phyloP scores from a whole-genome alignment of 805 yeast genomes.

The Candida mattraensis region DNA sequence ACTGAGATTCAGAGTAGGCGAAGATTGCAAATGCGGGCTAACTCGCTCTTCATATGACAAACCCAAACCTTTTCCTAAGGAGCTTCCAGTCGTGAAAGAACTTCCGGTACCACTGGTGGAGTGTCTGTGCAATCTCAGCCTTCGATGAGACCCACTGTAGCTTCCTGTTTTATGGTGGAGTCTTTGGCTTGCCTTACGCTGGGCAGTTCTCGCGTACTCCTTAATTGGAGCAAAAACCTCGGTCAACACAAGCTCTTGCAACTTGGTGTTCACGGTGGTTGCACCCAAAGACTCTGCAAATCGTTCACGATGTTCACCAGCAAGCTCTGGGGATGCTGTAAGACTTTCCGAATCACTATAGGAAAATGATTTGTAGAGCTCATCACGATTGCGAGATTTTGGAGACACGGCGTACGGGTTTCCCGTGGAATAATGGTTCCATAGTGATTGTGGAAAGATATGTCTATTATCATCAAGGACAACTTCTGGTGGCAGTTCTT shows the following conservation, averaged over 20 bases:
- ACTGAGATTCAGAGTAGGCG: background rate
- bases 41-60: conserved; percentile 3
- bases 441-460: conserved; percentile 79
- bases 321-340: conserved; percentile 17
- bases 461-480: conserved; percentile 88
- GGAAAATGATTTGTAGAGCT: background rate
- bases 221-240: conserved; percentile 67
- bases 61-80: conserved; percentile 4
- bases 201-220: conserved; percentile 31
- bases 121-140: conserved; percentile 25
- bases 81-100: conserved; percentile 6
- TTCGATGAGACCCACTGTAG: conserved; percentile 9
- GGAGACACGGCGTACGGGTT: conserved; percentile 39
- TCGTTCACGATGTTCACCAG: conserved; percentile 12
- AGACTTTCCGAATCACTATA: conserved; percentile 11
- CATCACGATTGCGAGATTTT: conserved; percentile 4
- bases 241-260: conserved; percentile 67
- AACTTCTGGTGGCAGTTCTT: conserved; percentile 68
- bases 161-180: conserved; percentile 15
- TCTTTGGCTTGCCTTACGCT: conserved; percentile 14
- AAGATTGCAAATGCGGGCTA: no score
- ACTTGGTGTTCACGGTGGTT: conserved; percentile 67
- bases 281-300: conserved; percentile 43
- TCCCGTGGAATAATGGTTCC: conserved; percentile 55
- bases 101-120: conserved; percentile 28